Base-by-base conservation (phyloP, 441 rosid genomes). In the Capsella rubella region DNA sequence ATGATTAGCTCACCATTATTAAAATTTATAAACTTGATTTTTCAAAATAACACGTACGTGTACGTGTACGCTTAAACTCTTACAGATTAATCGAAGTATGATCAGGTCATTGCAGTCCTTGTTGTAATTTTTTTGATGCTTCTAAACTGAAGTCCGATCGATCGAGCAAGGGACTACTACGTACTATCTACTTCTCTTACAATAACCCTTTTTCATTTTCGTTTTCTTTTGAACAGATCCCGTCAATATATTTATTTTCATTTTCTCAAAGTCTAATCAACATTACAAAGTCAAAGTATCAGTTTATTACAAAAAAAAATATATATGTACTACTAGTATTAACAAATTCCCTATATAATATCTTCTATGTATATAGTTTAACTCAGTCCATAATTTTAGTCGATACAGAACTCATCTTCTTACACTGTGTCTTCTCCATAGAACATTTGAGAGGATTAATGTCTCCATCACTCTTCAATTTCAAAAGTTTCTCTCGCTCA, bases 231-330 rank as follows among this genome's bases (percentile, higher is more conserved):
- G 15, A 40, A 40, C 62, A 29, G 21, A 54, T 10, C 31, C 8
- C 21, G 4, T 25, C 50, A 46, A 58, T 69, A 32, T 58, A 1
- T 14, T 14, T 45, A 5, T 2, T 9, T 14, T 21, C 25, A 14
- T 45, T 16, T 2, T 8, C 35, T 4, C 4, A 56, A 47, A 49
- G 50, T 59, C 67, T 70, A 35, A 46, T 58, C n/a, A 5, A 35
- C 74, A 65, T 64, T 35, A 40, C 77, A 35, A 57, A 43, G 76
- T 62, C 76, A 72, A 71, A 64, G 25, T 28, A 57, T 28, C 49
- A 47, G 67, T 65, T 66, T 56, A 46, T 11, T 34, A 40, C 18
- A 63, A 16, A 72, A 49, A 32, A 47, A 8, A 3, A 8, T 9
- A n/a, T n/a, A n/a, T n/a, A n/a, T n/a, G n/a, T 54, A 1, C 15